Evolutionary conservation across 2,329 filamentous ascomycete species (phyloP).

Genomic region (Colletotrichum sp.): DNA sequence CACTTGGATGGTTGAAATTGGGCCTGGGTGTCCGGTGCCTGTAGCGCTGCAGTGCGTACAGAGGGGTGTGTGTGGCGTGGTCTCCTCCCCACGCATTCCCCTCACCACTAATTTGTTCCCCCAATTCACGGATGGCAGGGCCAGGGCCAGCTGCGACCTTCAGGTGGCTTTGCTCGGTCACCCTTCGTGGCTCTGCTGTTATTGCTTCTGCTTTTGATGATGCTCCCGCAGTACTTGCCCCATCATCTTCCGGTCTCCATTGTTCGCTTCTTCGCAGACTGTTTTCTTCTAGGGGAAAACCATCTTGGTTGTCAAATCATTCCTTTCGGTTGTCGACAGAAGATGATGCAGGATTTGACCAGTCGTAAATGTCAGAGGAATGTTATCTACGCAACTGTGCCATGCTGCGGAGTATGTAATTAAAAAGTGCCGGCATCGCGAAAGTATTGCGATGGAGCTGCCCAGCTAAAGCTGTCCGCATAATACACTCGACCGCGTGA

Average conservation of each 20-base stretch:
- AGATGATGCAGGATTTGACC: neutral
- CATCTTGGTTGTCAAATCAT: neutral
- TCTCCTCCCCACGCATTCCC: neutral
- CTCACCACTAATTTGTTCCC: neutral
- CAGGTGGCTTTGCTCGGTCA: conserved; percentile 13
- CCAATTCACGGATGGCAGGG: neutral
- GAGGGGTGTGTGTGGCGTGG: neutral
- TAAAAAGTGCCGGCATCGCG: conserved; percentile 7
- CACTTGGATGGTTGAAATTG: neutral
- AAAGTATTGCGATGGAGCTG: neutral
- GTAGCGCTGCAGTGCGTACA: neutral
- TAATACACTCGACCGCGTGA: neutral
- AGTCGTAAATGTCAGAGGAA: neutral
- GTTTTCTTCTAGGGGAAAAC: neutral
- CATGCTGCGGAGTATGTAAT: neutral
- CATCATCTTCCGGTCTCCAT: neutral
- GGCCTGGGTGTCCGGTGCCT: neutral
- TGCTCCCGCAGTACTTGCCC: neutral
- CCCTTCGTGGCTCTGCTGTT: neutral
- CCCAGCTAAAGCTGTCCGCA: neutral
- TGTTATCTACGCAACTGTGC: neutral
- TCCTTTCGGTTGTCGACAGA: neutral
- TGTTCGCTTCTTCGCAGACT: neutral
- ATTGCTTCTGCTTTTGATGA: neutral
- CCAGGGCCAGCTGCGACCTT: conserved; percentile 14